These are phyloP conservation scores for Fusarium sp. DNA, from an alignment of 2,329 filamentous ascomycete species.

Conservation along the genomic window DNA sequence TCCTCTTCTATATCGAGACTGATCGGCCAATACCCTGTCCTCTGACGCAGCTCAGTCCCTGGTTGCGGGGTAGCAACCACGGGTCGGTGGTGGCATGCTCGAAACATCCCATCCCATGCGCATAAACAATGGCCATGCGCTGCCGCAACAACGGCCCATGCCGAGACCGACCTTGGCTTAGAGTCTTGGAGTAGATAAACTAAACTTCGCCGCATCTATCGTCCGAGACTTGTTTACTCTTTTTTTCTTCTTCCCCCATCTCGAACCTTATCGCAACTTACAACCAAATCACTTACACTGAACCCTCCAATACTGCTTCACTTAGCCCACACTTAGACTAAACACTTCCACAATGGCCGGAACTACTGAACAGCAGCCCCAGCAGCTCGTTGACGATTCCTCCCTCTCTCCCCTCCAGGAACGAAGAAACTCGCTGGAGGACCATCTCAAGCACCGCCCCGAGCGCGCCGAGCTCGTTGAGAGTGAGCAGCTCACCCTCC, in stretches of 20 bases:
- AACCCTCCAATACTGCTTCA: not conserved
- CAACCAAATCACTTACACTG: conserved; percentile 9
- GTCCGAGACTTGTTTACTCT: conserved; percentile 24
- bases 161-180: conserved; percentile 39
- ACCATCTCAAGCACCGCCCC: conserved; percentile 77
- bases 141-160: conserved; percentile 46
- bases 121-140: conserved; percentile 41
- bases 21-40: conserved; percentile 41
- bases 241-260: conserved; percentile 11
- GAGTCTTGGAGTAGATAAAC: conserved; percentile 36
- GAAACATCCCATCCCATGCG: conserved; percentile 33
- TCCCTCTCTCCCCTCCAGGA: conserved; percentile 62
- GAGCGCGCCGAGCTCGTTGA: conserved; percentile 82
- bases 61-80: conserved; percentile 45
- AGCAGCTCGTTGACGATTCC: conserved; percentile 59
- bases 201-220: conserved; percentile 36
- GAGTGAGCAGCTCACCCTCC: conserved; percentile 63
- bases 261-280: conserved; percentile 18
- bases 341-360: conserved; percentile 44
- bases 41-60: conserved; percentile 37
- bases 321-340: not conserved
- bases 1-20: conserved; percentile 17
- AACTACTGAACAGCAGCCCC: conserved; percentile 37
- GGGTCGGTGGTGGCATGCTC: conserved; percentile 24
- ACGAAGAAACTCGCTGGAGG: conserved; percentile 77